Percentiles rank a stretch among this genome's conserved stretches.
Conservation (phyloP, 2,329 filamentous ascomycete genomes). For the Onygenales sp. region DNA sequence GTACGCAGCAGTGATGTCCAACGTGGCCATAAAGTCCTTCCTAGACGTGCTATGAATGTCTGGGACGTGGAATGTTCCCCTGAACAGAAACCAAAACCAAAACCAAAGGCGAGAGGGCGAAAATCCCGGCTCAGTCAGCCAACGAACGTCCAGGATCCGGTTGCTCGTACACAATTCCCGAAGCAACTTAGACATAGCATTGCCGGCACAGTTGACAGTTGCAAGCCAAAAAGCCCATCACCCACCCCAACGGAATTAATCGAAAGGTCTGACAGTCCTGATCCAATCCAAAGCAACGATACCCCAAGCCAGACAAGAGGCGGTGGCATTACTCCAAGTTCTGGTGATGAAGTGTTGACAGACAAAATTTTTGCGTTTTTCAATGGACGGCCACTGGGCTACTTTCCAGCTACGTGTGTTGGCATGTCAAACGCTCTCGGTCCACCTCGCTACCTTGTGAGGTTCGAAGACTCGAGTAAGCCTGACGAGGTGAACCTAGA, state of each 20-base stretch:
- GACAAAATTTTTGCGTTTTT: constrained; percentile 51
- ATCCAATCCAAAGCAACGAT: not conserved
- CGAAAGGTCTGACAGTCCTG: not conserved
- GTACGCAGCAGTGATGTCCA: not conserved
- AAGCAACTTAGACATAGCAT: not conserved
- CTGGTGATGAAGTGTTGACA: constrained; percentile 23
- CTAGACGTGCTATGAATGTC: not conserved
- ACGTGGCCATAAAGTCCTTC: not conserved
- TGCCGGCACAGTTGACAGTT: not conserved
- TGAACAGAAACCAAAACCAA: not conserved
- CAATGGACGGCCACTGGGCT: constrained; percentile 45
- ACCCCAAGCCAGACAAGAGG: not conserved
- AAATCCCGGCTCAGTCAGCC: not conserved
- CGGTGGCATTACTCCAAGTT: not conserved
- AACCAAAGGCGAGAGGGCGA: not conserved
- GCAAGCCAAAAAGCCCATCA: constrained; percentile 5
- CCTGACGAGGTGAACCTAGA: constrained; percentile 31
- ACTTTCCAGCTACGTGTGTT: constrained; percentile 52
- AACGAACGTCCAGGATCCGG: not conserved
- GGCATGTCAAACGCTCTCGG: constrained; percentile 31
- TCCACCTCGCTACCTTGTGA: constrained; percentile 34
- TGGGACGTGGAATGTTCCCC: constrained; percentile 5
- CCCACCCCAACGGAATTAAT: constrained; percentile 3
- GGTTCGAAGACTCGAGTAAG: constrained; percentile 34
- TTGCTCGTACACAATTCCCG: not conserved